Base-by-base conservation (phyloP, 805 yeast genomes). In the Pichia ethanolica region DNA sequence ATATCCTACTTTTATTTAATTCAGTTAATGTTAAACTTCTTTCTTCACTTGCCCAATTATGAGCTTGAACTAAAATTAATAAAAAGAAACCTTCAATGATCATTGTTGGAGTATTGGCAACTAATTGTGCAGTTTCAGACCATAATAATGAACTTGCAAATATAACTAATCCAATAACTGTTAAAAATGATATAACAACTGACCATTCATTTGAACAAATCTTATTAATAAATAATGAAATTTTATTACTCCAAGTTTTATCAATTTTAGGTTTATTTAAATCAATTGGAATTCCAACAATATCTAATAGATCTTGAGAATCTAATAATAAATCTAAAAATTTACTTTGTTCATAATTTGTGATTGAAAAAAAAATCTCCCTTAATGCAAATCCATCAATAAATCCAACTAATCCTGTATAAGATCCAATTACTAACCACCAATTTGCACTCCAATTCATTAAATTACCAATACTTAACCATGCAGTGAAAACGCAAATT, bases 381-480 rank as follows among this genome's bases (percentile, higher is more conserved):
- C 77, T 61, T 36, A 72, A 56, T 36, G 67, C 69, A 52, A 69
- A 72, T 2, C 75, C 74, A 52, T 72, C 76, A 42, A 68, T 46
- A 52, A 71, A 71, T 1, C 75, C 75, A 39, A 71, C 60, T 26
- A 72, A 59, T 20, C 77, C 77, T 0, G 76, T 69, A 51, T 72
- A 72, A 2, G 77, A 71, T 43, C 77, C 77, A 52, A 71, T 71
- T 39, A 72, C 70, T 39, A 72, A 57, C 75, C 75, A 72, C 77
- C 76, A 72, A 49, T 70, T 61, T 43, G 62, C 65, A 54, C 55
- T 54, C 67, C 68, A 72, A 34, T 56, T 30, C 69, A 72, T 61
- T n/a, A 59, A 47, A 38, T 55, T 45, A 39, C 77, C 77, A 35
- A 70, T 58, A 26, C 59, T 58, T 14, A 70, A 14, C 77, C 77